Evolutionary conservation across 257 asterid species (phyloP).

Genomic region (Thymus quinquecostatus): DNA sequence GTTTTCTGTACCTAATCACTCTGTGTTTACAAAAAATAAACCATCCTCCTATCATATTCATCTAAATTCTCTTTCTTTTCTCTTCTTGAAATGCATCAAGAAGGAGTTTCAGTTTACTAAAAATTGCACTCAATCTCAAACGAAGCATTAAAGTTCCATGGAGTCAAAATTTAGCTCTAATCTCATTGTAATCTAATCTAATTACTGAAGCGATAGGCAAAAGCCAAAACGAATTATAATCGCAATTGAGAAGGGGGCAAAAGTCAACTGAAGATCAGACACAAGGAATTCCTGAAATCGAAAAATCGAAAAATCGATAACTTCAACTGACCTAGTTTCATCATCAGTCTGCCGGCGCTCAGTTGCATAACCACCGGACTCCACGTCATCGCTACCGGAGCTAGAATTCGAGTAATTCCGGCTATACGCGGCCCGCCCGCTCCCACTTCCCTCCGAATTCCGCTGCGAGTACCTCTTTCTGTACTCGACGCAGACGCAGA

Average conservation of each 20-base stretch:
- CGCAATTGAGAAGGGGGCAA: not conserved
- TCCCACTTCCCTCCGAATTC: constrained; percentile 39
- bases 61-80: too few species aligned
- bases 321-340: constrained; percentile 61
- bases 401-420: constrained; percentile 61
- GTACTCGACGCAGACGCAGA: constrained; percentile 59
- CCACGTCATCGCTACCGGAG: constrained; percentile 70
- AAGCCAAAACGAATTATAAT: not conserved
- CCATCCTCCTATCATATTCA: not conserved
- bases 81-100: too few species aligned
- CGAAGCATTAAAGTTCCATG: constrained; percentile 5
- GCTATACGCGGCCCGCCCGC: constrained; percentile 33
- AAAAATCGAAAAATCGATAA: constrained; percentile 2
- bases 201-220: not conserved
- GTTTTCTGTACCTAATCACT: not conserved
- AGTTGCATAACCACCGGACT: constrained; percentile 50
- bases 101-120: not conserved
- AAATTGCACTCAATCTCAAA: not conserved
- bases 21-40: not conserved
- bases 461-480: constrained; percentile 46
- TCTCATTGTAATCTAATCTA: constrained; percentile 2
- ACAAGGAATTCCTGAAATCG: not conserved
- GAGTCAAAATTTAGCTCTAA: constrained; percentile 6
- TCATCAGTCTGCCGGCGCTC: constrained; percentile 56
- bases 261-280: constrained; percentile 4